Conservation (phyloP, 202 grass and related monocot species). For the Schoenoplectus tabernaemontani region DNA sequence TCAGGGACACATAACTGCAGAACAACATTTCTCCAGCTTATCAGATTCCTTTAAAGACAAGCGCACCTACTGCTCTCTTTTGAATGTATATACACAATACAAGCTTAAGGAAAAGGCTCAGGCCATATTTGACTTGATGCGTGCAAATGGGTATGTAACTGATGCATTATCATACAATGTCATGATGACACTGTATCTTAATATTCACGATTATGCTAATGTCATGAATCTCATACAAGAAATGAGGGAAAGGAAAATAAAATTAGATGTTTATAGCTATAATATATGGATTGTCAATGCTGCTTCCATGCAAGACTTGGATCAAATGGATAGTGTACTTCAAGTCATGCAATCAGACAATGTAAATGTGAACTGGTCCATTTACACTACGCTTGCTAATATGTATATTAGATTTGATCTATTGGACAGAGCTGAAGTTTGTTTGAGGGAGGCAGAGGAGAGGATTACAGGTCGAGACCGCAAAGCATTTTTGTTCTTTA, state of each 20-base stretch:
- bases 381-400: slow-evolving; percentile 73
- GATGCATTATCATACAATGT: slow-evolving; percentile 81
- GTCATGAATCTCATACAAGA: slow-evolving; percentile 42
- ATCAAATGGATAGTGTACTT: slow-evolving; percentile 58
- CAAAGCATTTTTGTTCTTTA: slow-evolving; percentile 69
- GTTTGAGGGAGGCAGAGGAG: slow-evolving; percentile 69
- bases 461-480: slow-evolving; percentile 69
- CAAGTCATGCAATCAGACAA: slow-evolving; percentile 55
- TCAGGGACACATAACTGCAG: slow-evolving; percentile 42
- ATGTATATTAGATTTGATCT: slow-evolving; percentile 64
- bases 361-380: slow-evolving; percentile 84
- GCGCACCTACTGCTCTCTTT: slow-evolving; percentile 67
- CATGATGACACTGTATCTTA: slow-evolving; percentile 82
- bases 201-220: slow-evolving; percentile 51
- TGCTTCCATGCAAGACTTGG: slow-evolving; percentile 60
- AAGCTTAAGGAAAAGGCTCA: slow-evolving; percentile 78
- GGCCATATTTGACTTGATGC: slow-evolving; percentile 51
- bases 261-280: slow-evolving; percentile 67
- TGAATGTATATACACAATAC: slow-evolving; percentile 75
- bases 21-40: slow-evolving; percentile 64
- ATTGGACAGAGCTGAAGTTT: slow-evolving; percentile 65
- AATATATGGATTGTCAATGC: slow-evolving; percentile 89
- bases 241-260: slow-evolving; percentile 63
- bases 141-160: slow-evolving; percentile 45
- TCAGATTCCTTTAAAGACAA: slow-evolving; percentile 69